These are phyloP conservation scores for Thermochaetoides dissita DNA, from an alignment of 2,329 filamentous ascomycete genomes.

Conservation along the genomic window DNA sequence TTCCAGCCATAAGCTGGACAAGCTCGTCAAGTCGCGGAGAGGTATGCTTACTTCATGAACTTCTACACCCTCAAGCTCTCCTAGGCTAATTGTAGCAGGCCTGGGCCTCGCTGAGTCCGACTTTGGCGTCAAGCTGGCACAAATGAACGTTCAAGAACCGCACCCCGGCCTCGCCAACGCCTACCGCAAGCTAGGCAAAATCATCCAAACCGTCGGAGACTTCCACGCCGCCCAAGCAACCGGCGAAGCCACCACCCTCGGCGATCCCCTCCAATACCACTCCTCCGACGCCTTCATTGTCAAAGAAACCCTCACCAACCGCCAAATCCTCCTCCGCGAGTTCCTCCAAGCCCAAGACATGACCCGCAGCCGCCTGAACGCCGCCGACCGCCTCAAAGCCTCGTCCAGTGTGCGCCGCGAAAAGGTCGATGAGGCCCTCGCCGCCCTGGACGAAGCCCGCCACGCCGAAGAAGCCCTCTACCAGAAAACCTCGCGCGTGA, in stretches of 20 bases:
- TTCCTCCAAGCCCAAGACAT: conserved; percentile 79
- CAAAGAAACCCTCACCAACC: conserved; percentile 94
- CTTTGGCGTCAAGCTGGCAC: conserved; percentile 76
- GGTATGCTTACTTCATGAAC: conserved; percentile 39
- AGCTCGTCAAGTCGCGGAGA: conserved; percentile 79
- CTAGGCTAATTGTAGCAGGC: conserved; percentile 38
- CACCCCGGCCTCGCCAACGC: conserved; percentile 79
- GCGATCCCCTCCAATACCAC: conserved; percentile 87
- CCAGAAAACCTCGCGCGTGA: conserved; percentile 79
- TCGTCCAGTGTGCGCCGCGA: conserved; percentile 78
- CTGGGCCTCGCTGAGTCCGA: conserved; percentile 86
- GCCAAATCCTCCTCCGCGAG: conserved; percentile 89
- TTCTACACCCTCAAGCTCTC: background rate
- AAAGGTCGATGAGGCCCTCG: conserved; percentile 96
- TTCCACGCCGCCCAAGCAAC: conserved; percentile 94
- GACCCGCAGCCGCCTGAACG: conserved; percentile 67
- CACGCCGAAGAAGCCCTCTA: conserved; percentile 67
- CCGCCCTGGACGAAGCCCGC: conserved; percentile 73
- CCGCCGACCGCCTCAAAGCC: conserved; percentile 77
- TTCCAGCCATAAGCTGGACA: conserved; percentile 90
- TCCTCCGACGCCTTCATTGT: conserved; percentile 94
- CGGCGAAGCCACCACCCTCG: conserved; percentile 85
- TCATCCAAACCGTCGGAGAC: conserved; percentile 85
- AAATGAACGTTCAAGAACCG: conserved; percentile 79
- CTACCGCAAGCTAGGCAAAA: conserved; percentile 87